These are phyloP conservation scores for Catharanthus roseus DNA, from an alignment of 257 asterid species.

Conservation along the genomic window DNA sequence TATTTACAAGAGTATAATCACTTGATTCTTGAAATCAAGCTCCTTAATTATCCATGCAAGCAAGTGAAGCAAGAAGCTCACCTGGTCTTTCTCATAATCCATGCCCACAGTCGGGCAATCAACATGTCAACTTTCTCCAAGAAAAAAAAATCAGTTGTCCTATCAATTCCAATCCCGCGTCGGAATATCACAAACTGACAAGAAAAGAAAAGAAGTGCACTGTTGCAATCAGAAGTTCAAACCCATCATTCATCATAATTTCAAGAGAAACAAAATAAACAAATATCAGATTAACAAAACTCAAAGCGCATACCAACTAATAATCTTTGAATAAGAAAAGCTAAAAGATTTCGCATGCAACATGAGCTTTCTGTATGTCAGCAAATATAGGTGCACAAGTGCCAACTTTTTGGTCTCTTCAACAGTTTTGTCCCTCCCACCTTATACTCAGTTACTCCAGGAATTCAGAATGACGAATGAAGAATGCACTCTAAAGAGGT, in stretches of 20 bases:
- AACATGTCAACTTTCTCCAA: conserved; percentile 91
- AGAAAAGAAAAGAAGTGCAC: conserved; percentile 17
- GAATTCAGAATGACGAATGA: background rate
- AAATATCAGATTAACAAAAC: background rate
- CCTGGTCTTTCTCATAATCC: conserved; percentile 80
- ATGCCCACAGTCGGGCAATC: conserved; percentile 71
- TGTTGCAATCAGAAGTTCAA: conserved; percentile 22
- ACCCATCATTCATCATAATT: conserved; percentile 11
- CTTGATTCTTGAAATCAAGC: background rate
- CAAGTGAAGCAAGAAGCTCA: conserved; percentile 19
- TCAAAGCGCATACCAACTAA: background rate
- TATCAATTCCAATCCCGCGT: conserved; percentile 94
- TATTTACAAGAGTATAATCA: background rate
- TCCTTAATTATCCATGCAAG: conserved; percentile 2
- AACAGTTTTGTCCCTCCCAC: background rate
- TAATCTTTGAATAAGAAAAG: background rate
- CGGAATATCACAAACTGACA: conserved; percentile 80
- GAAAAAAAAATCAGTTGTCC: conserved; percentile 76
- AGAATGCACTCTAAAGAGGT: background rate
- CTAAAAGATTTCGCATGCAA: background rate
- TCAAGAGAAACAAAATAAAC: background rate
- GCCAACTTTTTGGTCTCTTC: background rate
- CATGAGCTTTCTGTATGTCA: background rate
- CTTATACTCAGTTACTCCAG: background rate
- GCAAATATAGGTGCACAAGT: background rate